Base-by-base conservation (phyloP, 2,329 filamentous ascomycete genomes). In the Helotiales sp. region DNA sequence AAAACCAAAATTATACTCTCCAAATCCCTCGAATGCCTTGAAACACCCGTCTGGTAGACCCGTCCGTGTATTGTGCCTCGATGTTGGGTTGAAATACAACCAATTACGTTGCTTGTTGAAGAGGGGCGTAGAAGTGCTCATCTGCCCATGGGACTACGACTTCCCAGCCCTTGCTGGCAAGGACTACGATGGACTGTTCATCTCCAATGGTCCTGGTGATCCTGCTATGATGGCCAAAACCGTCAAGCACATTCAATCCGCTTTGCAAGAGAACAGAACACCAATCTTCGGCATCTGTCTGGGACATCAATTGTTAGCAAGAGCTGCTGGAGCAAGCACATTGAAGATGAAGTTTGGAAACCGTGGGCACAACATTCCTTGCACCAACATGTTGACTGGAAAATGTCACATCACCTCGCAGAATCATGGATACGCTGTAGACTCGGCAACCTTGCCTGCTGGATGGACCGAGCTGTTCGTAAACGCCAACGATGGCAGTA, bases 331-430 rank as follows among this genome's bases (percentile, higher is more conserved):
- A 55, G 93, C 93, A 47, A 81, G 81, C 47, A 98, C 95, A 0
- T 76, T 83, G 70, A 99, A 99, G 82, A 96, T 99, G 91, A 98
- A 98, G 82, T 99, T 97, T 70, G 95, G 95, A 78, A 99, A 99
- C 79, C 91, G 95, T 70, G 95, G 93, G 42, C 91, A 96, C 81
- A 99, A 99, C 78, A 98, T 99, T 70, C 95, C 95, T 44, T 97
- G 93, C 81, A 98, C 93, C 10, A 97, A 90, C 77, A 84, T 96
- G 83, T 81, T 98, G 65, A 96, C 93, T 44, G 95, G 95, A 67
- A 92, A 92, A 77, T 99, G 95, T 75, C 93, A 99, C 77, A 99
- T 99, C 72, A 99, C 95, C 38, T 98, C 95, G 9, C 95, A 99
- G 76, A 99, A 99, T 76, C 95, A 99, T 75, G 95, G 95, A 74